Base-by-base conservation (phyloP, 768 basidiomycete genomes). In the Wakefieldia striispora region DNA sequence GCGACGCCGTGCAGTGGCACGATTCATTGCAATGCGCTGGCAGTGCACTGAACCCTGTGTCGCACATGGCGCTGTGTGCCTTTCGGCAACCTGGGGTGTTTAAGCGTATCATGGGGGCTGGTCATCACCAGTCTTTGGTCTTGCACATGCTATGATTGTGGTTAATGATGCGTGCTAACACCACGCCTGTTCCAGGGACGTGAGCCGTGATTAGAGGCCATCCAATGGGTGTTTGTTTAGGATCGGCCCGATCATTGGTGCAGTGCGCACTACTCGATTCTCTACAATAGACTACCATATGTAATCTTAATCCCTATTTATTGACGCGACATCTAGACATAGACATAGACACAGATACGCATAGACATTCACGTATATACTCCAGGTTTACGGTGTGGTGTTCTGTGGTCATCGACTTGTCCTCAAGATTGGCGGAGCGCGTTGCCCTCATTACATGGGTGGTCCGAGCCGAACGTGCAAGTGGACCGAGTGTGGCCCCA, bases 191-290 rank as follows among this genome's bases (percentile, higher is more conserved):
- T 40, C 5, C 45, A 70, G 69, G 53, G 69, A 70, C 40, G 63
- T 70, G 49, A 70, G 69, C 29, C 66, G 69, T 12, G 69, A 70
- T 8, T 70, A 48, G 65, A 17, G 27, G 12, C 14, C 6, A 19
- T 20, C 4, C 24, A 41, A 29, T 29, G 29, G 29, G 16, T n/a
- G 41, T 20, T 26, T 16, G 27, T 38, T 21, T 33, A 8, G 31
- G 17, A 41, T 24, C 24, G 33, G 39, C 13, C 10, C 21, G 3
- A 29, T 20, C 45, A 39, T 9, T n/a, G 8, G 9, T 20, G 40
- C 24, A 10, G 3, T 40, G 40, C 24, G 10, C 23, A 16, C 13
- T 16, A 24, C 5, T 29, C 24, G 21, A 3, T 24, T 27, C n/a
- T n/a, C 14, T 45, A 7, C 21, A 34, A 20, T 34, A 20, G 20